Base-by-base conservation (phyloP, 2,329 filamentous ascomycete species). In the Fusarium globosum region DNA sequence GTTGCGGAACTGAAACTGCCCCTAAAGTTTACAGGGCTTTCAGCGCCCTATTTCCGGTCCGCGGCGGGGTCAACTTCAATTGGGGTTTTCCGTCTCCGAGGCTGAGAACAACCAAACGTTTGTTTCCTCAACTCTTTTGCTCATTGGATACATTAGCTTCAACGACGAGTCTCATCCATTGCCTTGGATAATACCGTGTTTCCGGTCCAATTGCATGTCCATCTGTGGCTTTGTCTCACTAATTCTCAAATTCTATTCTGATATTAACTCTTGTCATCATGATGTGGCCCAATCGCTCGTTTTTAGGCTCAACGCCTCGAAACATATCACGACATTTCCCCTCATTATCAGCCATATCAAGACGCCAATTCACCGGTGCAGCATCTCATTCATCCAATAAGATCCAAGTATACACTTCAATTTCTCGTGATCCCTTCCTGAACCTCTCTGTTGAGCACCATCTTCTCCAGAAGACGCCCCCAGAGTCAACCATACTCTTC, bases 361-460 rank as follows among this genome's bases (percentile, higher is more conserved):
- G 73, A 41, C 66, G 69, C 55, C 79, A 81, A 76, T 86, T 83
- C 33, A 80, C 79, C 58, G 80, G 82, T 14, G 79, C 82, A 21
- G 82, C 84, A 30, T 80, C 84, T 3, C 74, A 86, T 68, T 79
- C 85, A n/a, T 78, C 83, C 23, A 85, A 85, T 77, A 84, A 82
- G 71, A 82, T 87, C 21, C 93, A 96, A 74, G 87, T 95, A 76
- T 95, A 94, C 83, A 85, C 90, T 68, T 95, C 93, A 16, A 84
- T 84, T 69, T 93, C 90, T 62, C 85, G 83, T 57, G 89, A 97
- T 79, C 95, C 96, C 9, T 96, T 93, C 81, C 85, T 97, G 77
- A 99, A 99, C 83, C 93, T 99, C 65, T 95, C 95, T 38, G 92
- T 98, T 77, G 96, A 99, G 85, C 94, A 98, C 81, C 92, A 94